phyloP scores from a whole-genome alignment of 257 asterid species.

The Misopates orontium region DNA sequence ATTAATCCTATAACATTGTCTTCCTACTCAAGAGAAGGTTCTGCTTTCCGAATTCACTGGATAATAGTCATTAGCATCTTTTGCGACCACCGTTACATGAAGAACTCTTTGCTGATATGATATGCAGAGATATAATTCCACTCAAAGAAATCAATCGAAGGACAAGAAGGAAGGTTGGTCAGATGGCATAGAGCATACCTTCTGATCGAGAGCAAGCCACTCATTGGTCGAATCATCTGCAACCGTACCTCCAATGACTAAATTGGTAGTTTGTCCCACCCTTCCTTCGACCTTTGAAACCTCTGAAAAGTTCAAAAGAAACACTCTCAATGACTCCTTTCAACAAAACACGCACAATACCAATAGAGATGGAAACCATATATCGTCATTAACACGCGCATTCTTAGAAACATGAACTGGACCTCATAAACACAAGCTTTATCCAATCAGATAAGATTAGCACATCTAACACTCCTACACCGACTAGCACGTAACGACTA shows the following conservation, averaged over 20 bases:
- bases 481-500: too few species aligned
- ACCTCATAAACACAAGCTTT: too few species aligned
- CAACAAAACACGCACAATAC: constrained; percentile 13
- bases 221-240: constrained; percentile 76
- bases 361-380: constrained; percentile 11
- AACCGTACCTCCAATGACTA: constrained; percentile 87
- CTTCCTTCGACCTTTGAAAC: constrained; percentile 86
- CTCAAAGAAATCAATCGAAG: not conserved
- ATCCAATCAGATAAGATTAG: too few species aligned
- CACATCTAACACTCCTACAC: too few species aligned
- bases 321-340: constrained; percentile 8
- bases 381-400: not conserved
- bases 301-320: constrained; percentile 49
- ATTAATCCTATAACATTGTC: not conserved
- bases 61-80: not conserved
- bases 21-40: constrained; percentile 3
- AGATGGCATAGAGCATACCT: constrained; percentile 43
- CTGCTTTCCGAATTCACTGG: not conserved
- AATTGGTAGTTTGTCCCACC: constrained; percentile 85
- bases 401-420: too few species aligned
- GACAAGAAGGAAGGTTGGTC: not conserved
- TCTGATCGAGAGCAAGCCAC: constrained; percentile 77
- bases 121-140: not conserved
- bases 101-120: not conserved
- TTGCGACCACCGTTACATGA: constrained; percentile 5